phyloP scores from a whole-genome alignment of 2,329 filamentous ascomycete species.

The Fusarium austroafricanum region DNA sequence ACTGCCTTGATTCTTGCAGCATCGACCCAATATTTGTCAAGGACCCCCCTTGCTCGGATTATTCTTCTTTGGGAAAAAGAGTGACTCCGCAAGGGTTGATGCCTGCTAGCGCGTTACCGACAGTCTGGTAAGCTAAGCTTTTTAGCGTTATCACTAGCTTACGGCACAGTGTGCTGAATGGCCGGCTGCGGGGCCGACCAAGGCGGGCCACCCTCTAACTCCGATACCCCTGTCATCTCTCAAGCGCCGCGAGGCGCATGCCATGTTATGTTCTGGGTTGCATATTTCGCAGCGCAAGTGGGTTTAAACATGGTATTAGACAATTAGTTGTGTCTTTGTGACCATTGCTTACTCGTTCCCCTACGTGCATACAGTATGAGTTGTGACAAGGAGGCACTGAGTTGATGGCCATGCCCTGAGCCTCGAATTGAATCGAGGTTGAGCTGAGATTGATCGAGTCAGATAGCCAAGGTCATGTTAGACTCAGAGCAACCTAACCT shows the following conservation, averaged over 20 bases:
- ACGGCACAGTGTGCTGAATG: constrained; percentile 44
- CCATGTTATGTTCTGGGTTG: constrained; percentile 39
- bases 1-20: too few relatives aligned
- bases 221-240: constrained; percentile 40
- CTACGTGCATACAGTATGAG: constrained; percentile 18
- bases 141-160: constrained; percentile 28
- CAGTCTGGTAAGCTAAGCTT: constrained; percentile 52
- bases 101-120: constrained; percentile 51
- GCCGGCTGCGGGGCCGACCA: constrained; percentile 40
- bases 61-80: constrained; percentile 14
- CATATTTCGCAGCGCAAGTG: constrained; percentile 30
- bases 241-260: constrained; percentile 36
- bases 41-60: constrained; percentile 20
- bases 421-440: constrained; percentile 17
- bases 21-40: constrained; percentile 1
- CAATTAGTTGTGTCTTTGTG: constrained; percentile 34
- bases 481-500: neutral
- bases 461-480: neutral
- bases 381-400: neutral
- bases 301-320: constrained; percentile 32
- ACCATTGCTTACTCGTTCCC: constrained; percentile 3
- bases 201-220: constrained; percentile 12
- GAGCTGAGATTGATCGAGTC: constrained; percentile 5
- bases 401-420: neutral
- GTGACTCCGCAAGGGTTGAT: constrained; percentile 6